Conservation (phyloP, 2,329 filamentous ascomycete species). For the Penicillium sp. region DNA sequence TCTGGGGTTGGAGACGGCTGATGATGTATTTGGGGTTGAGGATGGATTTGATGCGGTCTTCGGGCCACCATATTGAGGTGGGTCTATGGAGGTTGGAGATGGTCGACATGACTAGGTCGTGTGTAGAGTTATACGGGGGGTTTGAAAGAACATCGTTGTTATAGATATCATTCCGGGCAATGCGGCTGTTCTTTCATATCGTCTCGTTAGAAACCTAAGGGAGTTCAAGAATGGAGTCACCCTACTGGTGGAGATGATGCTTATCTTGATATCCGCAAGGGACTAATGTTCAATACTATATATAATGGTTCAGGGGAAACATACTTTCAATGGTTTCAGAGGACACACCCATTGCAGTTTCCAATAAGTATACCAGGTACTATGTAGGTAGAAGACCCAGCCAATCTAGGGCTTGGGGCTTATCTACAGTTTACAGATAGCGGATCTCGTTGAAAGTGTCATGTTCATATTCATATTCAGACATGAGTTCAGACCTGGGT, state of each 20-base stretch:
- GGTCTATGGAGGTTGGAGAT: conserved; percentile 19
- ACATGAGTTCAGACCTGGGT: not conserved
- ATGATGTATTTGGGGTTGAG: conserved; percentile 44
- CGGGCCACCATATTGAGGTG: conserved; percentile 47
- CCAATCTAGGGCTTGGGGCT: conserved; percentile 7
- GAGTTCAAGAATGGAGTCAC: not conserved
- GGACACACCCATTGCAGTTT: too few relatives aligned
- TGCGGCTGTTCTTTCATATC: not conserved
- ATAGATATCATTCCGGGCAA: not conserved
- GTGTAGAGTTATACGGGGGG: too few relatives aligned
- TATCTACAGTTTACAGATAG: conserved; percentile 6
- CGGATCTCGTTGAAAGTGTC: not conserved
- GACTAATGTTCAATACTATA: not conserved
- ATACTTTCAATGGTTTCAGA: not conserved
- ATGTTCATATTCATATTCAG: not conserved
- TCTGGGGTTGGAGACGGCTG: conserved; percentile 34
- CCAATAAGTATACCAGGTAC: too few relatives aligned
- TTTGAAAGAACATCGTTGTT: not conserved
- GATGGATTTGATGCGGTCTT: conserved; percentile 45
- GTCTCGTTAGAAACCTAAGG: not conserved
- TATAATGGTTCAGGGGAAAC: not conserved
- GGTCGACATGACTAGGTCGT: too few relatives aligned
- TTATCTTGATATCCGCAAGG: conserved; percentile 4
- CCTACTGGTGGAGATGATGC: not conserved
- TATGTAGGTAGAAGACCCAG: too few relatives aligned